Base-by-base conservation (phyloP, 2,329 filamentous ascomycete species). In the Penicillium sclerotiorum region DNA sequence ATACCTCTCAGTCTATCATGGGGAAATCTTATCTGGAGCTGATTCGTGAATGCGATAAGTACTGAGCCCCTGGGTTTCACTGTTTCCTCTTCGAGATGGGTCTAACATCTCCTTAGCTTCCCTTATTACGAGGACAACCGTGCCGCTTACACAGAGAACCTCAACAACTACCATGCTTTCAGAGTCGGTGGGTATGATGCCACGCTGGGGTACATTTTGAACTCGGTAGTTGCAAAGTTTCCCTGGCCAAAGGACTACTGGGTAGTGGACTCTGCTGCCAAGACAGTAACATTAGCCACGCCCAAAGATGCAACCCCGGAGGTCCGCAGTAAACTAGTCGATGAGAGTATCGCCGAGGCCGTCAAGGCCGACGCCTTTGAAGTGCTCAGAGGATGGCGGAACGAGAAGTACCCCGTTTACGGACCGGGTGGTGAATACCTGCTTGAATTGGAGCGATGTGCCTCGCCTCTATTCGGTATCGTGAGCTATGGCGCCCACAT, bases 401-500 rank as follows among this genome's bases (percentile, higher is more conserved):
- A 89, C 62, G 91, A 96, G 71, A 73, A 84, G 13, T 95, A 90
- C 75, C 86, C 90, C 0, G 83, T 95, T 7, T 94, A 90, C 62
- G 82, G 80, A 1, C 81, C 73, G 0, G 72, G 80, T 12, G 80
- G 74, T 8, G 62, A 81, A 25, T 77, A 80, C 27, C 73, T 93
- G 3, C 87, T 89, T 67, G 87, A 81, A 67, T 83, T 93, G 67
- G 91, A 96, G 69, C 80, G 91, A n/a, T 79, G 81, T 13, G 90
- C 87, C 5, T 82, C 83, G 49, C 82, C 86, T 0, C 74, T 96
- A 8, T 85, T 95, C 40, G 91, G 90, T 1, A 78, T 88, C 1
- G 82, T 87, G 58, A 84, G 86, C 7, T 95, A 91, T 66, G 91
- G 90, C 17, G 84, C 91, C 25, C 89, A 96, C 69, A 83, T 95